These are phyloP conservation scores for Borovskyia barvae DNA, from an alignment of 208 protist species.

Conservation along the genomic window DNA sequence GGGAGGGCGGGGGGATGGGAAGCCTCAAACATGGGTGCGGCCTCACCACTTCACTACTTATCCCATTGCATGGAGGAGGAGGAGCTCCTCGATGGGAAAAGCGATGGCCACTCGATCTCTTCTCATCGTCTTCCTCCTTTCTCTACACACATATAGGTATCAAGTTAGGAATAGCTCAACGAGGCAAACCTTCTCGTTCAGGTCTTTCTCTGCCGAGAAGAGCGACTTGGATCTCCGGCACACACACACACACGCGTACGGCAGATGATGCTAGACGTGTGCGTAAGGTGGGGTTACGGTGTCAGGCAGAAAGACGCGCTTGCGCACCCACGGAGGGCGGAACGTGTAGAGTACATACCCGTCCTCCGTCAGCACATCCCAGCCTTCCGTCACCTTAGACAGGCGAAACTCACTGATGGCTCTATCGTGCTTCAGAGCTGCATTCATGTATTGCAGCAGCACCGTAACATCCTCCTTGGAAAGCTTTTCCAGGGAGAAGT, in stretches of 20 bases:
- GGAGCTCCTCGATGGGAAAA: too few relatives aligned
- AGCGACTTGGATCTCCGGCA: not conserved
- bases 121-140: too few relatives aligned
- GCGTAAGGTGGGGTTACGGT: constrained; percentile 33
- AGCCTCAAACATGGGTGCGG: too few relatives aligned
- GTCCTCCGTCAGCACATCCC: constrained; percentile 84
- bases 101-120: too few relatives aligned
- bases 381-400: constrained; percentile 74
- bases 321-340: constrained; percentile 84
- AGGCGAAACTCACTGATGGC: constrained; percentile 68
- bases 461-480: constrained; percentile 36
- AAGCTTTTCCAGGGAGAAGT: constrained; percentile 52
- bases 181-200: too few relatives aligned
- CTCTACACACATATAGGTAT: too few relatives aligned
- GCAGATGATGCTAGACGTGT: constrained; percentile 16
- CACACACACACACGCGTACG: too few relatives aligned
- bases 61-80: too few relatives aligned
- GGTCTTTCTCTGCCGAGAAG: too few relatives aligned
- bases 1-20: too few relatives aligned
- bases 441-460: constrained; percentile 86
- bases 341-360: constrained; percentile 86
- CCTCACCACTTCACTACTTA: too few relatives aligned
- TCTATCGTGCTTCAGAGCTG: constrained; percentile 47
- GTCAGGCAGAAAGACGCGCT: constrained; percentile 57
- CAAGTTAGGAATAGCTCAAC: too few relatives aligned